These are phyloP conservation scores for Aspergillus sp. DNA, from an alignment of 2,329 filamentous ascomycete species.

Conservation along the genomic window DNA sequence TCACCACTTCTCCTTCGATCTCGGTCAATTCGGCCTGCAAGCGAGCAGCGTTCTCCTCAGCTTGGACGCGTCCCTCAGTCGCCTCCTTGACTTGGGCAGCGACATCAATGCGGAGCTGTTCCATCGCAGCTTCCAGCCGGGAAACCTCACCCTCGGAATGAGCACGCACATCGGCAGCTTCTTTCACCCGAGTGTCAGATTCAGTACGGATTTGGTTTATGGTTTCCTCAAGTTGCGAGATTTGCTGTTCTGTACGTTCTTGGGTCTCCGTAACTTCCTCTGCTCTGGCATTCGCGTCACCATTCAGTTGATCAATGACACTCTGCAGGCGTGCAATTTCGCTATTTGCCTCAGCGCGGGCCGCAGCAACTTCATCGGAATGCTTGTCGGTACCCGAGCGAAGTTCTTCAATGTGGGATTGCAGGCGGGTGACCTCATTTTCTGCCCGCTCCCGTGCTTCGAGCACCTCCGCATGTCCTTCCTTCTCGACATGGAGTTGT, in stretches of 20 bases:
- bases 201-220: slow-evolving; percentile 18
- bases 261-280: slow-evolving; percentile 19
- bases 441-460: slow-evolving; percentile 14
- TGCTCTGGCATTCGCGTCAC: slow-evolving; percentile 12
- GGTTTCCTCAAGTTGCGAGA: slow-evolving; percentile 22
- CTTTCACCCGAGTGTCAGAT: slow-evolving; percentile 14
- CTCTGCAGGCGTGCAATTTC: slow-evolving; percentile 23
- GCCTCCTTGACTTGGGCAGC: slow-evolving; percentile 26
- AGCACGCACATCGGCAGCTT: slow-evolving; percentile 14
- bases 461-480: slow-evolving; percentile 12
- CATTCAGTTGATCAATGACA: slow-evolving; percentile 29
- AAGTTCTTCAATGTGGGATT: slow-evolving; percentile 10
- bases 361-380: slow-evolving; percentile 12
- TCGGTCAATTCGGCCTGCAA: slow-evolving; percentile 47
- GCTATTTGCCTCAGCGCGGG: slow-evolving; percentile 16
- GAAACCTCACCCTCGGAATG: slow-evolving; percentile 16
- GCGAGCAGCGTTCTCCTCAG: slow-evolving; percentile 34
- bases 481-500: slow-evolving; percentile 30
- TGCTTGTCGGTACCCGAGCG: slow-evolving; percentile 9
- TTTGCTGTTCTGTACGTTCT: slow-evolving; percentile 22
- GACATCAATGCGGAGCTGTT: slow-evolving; percentile 27
- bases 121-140: slow-evolving; percentile 19
- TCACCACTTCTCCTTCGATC: slow-evolving; percentile 60
- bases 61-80: slow-evolving; percentile 21
- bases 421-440: slow-evolving; percentile 8